Evolutionary conservation across 1,284 basidiomycete species (phyloP).

Genomic region (Tremellales sp.): DNA sequence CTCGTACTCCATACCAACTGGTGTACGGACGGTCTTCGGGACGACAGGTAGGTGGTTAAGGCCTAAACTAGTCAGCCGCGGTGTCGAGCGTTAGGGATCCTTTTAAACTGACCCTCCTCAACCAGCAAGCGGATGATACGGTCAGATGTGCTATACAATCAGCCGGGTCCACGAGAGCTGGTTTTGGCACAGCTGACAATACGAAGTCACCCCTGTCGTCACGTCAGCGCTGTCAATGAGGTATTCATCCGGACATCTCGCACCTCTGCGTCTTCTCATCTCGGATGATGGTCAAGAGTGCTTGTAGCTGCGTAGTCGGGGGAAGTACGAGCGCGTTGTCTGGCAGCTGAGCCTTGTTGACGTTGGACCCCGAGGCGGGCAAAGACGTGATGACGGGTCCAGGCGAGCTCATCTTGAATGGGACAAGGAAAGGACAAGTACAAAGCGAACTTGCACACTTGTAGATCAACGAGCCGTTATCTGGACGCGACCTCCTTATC

Average conservation of each 20-base stretch:
- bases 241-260: conserved; percentile 4
- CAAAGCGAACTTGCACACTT: not conserved
- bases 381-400: conserved; percentile 20
- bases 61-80: conserved; percentile 52
- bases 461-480: not conserved
- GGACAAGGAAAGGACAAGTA: no score
- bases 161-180: not conserved
- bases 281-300: conserved; percentile 90
- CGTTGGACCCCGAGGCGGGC: conserved; percentile 33
- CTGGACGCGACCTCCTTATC: no score
- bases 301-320: conserved; percentile 82
- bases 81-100: not conserved
- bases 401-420: conserved; percentile 15
- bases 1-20: conserved; percentile 71
- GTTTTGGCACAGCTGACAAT: conserved; percentile 57
- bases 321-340: conserved; percentile 44
- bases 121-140: conserved; percentile 59
- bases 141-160: conserved; percentile 57
- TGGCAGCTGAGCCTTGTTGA: conserved; percentile 34
- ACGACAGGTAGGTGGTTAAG: conserved; percentile 92
- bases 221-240: not conserved
- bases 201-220: conserved; percentile 78
- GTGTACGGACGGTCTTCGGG: conserved; percentile 61
- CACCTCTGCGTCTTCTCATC: conserved; percentile 67
- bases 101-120: conserved; percentile 53